Conservation (phyloP, 768 basidiomycete genomes). For the Clitopilus passeckerianus region DNA sequence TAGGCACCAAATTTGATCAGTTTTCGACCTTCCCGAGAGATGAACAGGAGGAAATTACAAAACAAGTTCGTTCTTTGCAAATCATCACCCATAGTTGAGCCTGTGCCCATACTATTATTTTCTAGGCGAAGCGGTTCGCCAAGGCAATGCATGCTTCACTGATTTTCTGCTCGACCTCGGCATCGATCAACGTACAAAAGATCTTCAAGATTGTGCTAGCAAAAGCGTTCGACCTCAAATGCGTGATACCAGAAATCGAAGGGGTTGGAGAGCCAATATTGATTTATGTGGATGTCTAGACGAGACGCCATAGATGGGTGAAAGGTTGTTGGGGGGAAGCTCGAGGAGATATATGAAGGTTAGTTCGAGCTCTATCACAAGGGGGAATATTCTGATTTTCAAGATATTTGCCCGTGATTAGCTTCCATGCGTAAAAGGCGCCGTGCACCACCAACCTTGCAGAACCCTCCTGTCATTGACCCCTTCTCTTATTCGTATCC, state of each 20-base stretch:
- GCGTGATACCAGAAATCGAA: constrained; percentile 96
- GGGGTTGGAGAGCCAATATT: constrained; percentile 94
- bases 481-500: background rate
- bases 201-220: constrained; percentile 98
- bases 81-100: background rate
- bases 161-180: constrained; percentile 98
- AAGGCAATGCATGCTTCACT: constrained; percentile 99
- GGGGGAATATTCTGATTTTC: background rate
- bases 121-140: constrained; percentile 93
- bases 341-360: constrained; percentile 4
- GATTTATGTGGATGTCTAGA: constrained; percentile 84
- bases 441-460: background rate
- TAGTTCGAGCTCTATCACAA: background rate
- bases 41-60: constrained; percentile 99
- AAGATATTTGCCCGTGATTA: background rate
- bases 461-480: background rate
- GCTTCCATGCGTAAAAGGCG: background rate
- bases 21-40: constrained; percentile 95
- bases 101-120: constrained; percentile 5
- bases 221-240: constrained; percentile 98
- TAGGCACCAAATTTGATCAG: constrained; percentile 98
- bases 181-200: constrained; percentile 99
- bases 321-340: constrained; percentile 7
- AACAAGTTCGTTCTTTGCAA: constrained; percentile 57
- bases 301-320: constrained; percentile 7